A percentile compares a stretch with the other conserved stretches of the same genome.
phyloP scores from a whole-genome alignment of 2,329 filamentous ascomycete species.

The Stemphylium lycopersici region DNA sequence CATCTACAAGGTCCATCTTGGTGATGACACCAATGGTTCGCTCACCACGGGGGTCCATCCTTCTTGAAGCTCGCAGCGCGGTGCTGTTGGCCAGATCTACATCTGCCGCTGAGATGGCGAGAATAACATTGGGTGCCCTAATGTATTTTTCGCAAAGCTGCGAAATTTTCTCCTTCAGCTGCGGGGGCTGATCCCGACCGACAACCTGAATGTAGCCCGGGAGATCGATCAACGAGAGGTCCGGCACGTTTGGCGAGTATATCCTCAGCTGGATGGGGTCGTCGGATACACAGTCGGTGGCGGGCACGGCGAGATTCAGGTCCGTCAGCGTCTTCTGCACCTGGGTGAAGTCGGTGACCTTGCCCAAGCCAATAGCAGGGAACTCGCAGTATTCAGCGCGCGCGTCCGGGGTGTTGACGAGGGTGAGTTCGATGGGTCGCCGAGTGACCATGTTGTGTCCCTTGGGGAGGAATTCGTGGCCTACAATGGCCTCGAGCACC shows the following conservation, averaged over 20 bases:
- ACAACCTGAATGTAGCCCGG: constrained; percentile 97
- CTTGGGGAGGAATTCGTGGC: constrained; percentile 96
- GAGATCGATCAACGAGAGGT: constrained; percentile 93
- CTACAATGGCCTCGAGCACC: constrained; percentile 94
- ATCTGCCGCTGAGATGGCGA: constrained; percentile 96
- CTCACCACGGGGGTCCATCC: constrained; percentile 92
- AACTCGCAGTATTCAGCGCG: constrained; percentile 94
- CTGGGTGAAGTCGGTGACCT: constrained; percentile 87
- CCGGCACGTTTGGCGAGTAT: constrained; percentile 92
- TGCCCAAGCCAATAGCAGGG: constrained; percentile 85
- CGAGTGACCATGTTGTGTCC: constrained; percentile 99
- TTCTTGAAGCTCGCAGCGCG: constrained; percentile 83
- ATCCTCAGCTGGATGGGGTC: constrained; percentile 96
- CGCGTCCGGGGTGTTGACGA: constrained; percentile 91
- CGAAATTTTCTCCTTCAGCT: constrained; percentile 93
- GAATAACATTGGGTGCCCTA: constrained; percentile 90
- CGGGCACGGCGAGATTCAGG: constrained; percentile 89
- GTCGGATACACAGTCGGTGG: constrained; percentile 89
- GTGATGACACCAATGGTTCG: constrained; percentile 98
- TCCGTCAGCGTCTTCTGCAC: constrained; percentile 95
- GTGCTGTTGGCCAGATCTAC: constrained; percentile 97
- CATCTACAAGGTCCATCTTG: constrained; percentile 97
- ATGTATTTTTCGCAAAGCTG: constrained; percentile 99
- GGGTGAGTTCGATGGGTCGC: constrained; percentile 90
- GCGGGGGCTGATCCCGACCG: constrained; percentile 84